These are phyloP conservation scores for Rhizophora apiculata DNA, from an alignment of 345 rosid species.

Conservation along the genomic window DNA sequence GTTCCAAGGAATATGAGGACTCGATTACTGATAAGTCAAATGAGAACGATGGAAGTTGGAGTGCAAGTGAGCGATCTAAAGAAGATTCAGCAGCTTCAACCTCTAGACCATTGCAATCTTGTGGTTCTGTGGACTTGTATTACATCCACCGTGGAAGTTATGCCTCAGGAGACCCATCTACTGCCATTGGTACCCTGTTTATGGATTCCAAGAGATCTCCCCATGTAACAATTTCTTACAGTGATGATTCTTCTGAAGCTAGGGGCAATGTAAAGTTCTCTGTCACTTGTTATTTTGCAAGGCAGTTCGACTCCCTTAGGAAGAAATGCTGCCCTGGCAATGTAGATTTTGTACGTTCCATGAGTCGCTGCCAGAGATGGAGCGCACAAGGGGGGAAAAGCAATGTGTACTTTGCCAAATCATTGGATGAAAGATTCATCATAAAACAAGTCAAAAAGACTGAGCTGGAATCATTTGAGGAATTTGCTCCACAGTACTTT, in stretches of 20 bases:
- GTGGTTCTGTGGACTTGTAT: conserved; percentile 58
- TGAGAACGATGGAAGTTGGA: conserved; percentile 46
- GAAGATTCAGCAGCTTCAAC: conserved; percentile 45
- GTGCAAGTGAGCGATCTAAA: conserved; percentile 26
- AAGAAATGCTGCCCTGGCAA: conserved; percentile 76
- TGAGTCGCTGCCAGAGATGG: conserved; percentile 92
- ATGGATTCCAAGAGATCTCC: conserved; percentile 65
- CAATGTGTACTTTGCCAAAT: conserved; percentile 91
- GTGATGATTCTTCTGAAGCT: conserved; percentile 51
- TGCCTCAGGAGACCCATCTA: conserved; percentile 47
- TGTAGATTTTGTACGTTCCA: conserved; percentile 74
- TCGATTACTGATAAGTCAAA: conserved; percentile 50
- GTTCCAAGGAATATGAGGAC: conserved; percentile 72
- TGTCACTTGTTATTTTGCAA: conserved; percentile 84
- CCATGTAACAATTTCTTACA: conserved; percentile 66
- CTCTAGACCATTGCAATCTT: conserved; percentile 63
- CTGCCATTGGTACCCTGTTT: conserved; percentile 38
- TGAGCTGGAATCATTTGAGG: conserved; percentile 88
- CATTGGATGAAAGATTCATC: conserved; percentile 91
- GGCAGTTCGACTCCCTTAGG: conserved; percentile 75
- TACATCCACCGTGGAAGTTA: conserved; percentile 49
- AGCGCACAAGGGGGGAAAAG: conserved; percentile 97
- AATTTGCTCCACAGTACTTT: conserved; percentile 83
- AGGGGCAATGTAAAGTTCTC: conserved; percentile 79
- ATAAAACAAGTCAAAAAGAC: conserved; percentile 87